Conservation (phyloP, 164 flowering plant genomes). For the Magnolia officinalis region DNA sequence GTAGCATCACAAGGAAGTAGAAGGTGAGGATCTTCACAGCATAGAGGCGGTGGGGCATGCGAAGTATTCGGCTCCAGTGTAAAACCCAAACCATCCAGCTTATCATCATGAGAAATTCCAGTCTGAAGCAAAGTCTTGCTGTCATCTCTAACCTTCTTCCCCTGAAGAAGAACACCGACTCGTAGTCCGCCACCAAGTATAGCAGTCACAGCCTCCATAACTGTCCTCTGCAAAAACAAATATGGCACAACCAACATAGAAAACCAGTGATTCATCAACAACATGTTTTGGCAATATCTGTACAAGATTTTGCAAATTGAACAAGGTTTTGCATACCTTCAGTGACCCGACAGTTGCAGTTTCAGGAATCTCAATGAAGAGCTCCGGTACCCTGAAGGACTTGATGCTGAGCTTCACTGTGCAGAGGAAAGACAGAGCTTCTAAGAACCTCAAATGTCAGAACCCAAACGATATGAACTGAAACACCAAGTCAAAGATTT, state of each 20-base stretch:
- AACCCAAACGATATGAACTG: not conserved
- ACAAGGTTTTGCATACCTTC: constrained; percentile 46
- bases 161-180: constrained; percentile 80
- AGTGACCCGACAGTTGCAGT: constrained; percentile 89
- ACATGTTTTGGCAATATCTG: not conserved
- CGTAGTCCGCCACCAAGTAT: constrained; percentile 76
- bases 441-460: constrained; percentile 2
- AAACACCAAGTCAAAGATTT: constrained; percentile 20
- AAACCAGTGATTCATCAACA: not conserved
- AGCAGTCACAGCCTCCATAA: constrained; percentile 87
- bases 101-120: constrained; percentile 64
- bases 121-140: constrained; percentile 69
- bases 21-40: constrained; percentile 35
- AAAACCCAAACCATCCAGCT: constrained; percentile 69
- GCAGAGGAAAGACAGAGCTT: constrained; percentile 5
- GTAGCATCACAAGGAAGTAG: constrained; percentile 29
- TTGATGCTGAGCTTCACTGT: constrained; percentile 94
- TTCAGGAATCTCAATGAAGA: constrained; percentile 86
- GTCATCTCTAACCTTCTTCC: constrained; percentile 84
- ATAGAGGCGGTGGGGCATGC: constrained; percentile 26
- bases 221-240: constrained; percentile 50
- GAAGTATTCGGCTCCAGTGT: constrained; percentile 64
- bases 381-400: constrained; percentile 95
- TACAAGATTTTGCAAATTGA: not conserved
- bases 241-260: not conserved